Evolutionary conservation across 352 stramenopile genomes (phyloP), one percentile per base, ranked within the genome.

Genomic region (Ophiocytium majus): DNA sequence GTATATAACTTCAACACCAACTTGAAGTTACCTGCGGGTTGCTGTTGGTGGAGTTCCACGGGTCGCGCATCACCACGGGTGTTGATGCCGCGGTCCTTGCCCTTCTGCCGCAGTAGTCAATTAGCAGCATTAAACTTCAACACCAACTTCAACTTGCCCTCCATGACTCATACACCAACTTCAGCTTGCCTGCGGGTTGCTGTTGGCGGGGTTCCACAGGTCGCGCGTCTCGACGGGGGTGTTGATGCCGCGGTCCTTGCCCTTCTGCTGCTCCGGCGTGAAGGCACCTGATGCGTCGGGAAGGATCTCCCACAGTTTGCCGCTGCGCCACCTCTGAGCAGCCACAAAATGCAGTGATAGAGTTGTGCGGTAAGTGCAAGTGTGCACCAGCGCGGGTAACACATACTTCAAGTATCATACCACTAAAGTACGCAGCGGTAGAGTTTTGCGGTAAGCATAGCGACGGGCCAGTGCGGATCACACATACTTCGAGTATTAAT

Each of bases 21-120:
- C n/a, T n/a, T n/a, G n/a, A n/a, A n/a, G 19, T 71, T 23, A 71
- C 57, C 57, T 71, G 57, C 57, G 57, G 57, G 57, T 71, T 80
- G 31, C 91, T 91, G 74, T 89, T 94, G 1, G 90, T 95, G 35
- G 93, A 92, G 31, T 91, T 92, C 83, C 91, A 93, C 0, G 97
- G 88, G n/a, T 91, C 92, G 31, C 94, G 93, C 10, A 94, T 92
- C 83, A 96, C 93, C n/a, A 96, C 92, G 94, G 85, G 95, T 66
- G 10, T 81, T 81, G 10, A 79, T 71, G 19, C 28, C 57, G 57
- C 57, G 57, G 28, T 71, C 57, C 28, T 23, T 23, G 23, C 19
- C 57, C 28, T 23, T 28, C 28, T 71, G 57, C 57, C 28, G 57
- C 28, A n/a, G n/a, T n/a, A n/a, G n/a, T n/a, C n/a, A n/a, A n/a